Percentiles rank a stretch among this genome's conserved stretches.
Evolutionary conservation across 202 grass and related monocot genomes (phyloP).

Genomic region (Panicum hallii): DNA sequence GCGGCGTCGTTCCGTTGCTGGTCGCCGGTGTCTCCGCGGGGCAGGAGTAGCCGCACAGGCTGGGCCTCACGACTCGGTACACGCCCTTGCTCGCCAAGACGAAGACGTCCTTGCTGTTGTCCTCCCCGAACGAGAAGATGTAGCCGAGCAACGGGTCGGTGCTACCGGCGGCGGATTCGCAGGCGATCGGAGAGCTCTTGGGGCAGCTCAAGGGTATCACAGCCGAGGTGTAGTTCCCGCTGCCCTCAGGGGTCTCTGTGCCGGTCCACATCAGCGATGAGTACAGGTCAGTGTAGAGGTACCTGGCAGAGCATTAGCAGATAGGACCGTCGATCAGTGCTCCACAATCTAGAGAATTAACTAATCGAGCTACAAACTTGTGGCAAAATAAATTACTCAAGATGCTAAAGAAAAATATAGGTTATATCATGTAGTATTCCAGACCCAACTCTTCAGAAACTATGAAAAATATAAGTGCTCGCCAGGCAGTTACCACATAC

Average conservation of each 20-base stretch:
- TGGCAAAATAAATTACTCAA: too few species aligned
- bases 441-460: not conserved
- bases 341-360: too few species aligned
- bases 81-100: slow-evolving; percentile 67
- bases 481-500: slow-evolving; percentile 33
- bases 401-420: not conserved
- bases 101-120: slow-evolving; percentile 70
- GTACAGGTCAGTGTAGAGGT: slow-evolving; percentile 81
- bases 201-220: slow-evolving; percentile 60
- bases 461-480: slow-evolving; percentile 2
- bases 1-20: slow-evolving; percentile 10
- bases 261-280: slow-evolving; percentile 66
- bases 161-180: slow-evolving; percentile 50
- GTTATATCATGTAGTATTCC: not conserved
- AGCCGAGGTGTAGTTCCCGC: slow-evolving; percentile 72
- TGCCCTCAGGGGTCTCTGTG: slow-evolving; percentile 57
- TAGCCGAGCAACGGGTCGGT: slow-evolving; percentile 59
- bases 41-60: slow-evolving; percentile 59
- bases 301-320: slow-evolving; percentile 46
- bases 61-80: slow-evolving; percentile 73
- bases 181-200: slow-evolving; percentile 59
- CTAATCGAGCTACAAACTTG: too few species aligned
- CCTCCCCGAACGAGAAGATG: slow-evolving; percentile 77
- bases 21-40: slow-evolving; percentile 46
- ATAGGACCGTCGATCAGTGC: not conserved